phyloP scores from a whole-genome alignment of 2,329 filamentous ascomycete genomes.

The Trichoderma atrobrunneum region DNA sequence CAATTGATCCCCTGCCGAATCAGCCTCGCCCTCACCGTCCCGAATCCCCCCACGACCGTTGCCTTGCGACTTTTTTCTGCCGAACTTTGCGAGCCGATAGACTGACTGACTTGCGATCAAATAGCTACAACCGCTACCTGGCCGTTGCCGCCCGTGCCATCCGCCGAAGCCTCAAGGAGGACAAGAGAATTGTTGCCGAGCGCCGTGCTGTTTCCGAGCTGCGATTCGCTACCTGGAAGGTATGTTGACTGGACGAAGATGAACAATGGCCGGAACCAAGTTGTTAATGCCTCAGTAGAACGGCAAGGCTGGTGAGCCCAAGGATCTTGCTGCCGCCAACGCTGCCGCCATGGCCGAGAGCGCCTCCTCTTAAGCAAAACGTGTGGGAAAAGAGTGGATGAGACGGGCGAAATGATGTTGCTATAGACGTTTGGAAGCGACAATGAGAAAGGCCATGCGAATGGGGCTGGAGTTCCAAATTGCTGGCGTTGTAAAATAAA shows the following conservation, averaged over 20 bases:
- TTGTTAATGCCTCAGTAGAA: conserved; percentile 57
- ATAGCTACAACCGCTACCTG: conserved; percentile 99
- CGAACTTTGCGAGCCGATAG: not conserved
- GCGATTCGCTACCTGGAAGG: conserved; percentile 92
- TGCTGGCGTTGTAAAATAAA: conserved; percentile 35
- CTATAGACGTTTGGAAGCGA: conserved; percentile 23
- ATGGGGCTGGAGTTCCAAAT: conserved; percentile 26
- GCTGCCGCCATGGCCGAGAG: conserved; percentile 38
- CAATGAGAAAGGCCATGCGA: conserved; percentile 24
- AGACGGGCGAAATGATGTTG: not conserved
- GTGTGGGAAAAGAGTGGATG: conserved; percentile 10
- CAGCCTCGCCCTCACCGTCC: not conserved
- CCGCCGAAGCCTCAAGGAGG: conserved; percentile 95
- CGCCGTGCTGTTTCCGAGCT: conserved; percentile 86
- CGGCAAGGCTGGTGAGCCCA: conserved; percentile 89
- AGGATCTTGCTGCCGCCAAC: conserved; percentile 64
- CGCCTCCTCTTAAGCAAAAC: conserved; percentile 35
- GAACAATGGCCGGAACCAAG: not conserved
- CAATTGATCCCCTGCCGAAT: conserved; percentile 29
- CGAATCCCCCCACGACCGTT: not conserved
- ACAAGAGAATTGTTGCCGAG: conserved; percentile 82
- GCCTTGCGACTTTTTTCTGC: conserved; percentile 3
- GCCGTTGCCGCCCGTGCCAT: conserved; percentile 91
- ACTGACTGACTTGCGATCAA: conserved; percentile 34
- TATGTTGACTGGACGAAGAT: conserved; percentile 41